These are phyloP conservation scores for Dendrostoma leiphaemia DNA, from an alignment of 2,329 filamentous ascomycete species.

Conservation along the genomic window DNA sequence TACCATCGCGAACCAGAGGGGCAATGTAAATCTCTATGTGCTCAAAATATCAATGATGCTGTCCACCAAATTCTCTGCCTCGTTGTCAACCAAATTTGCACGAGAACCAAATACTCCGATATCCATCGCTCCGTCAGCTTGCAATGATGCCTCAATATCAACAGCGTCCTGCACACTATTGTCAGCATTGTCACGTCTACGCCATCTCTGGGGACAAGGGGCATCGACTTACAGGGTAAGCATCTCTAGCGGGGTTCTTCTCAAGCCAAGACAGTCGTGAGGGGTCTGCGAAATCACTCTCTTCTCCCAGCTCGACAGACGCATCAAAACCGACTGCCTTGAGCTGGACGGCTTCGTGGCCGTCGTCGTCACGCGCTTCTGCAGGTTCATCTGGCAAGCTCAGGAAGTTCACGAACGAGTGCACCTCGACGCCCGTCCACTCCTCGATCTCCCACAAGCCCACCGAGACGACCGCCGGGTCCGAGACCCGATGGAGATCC, in stretches of 20 bases:
- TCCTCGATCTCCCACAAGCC: conserved; percentile 68
- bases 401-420: conserved; percentile 81
- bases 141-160: conserved; percentile 39
- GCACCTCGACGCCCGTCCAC: conserved; percentile 72
- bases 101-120: conserved; percentile 38
- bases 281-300: neutral
- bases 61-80: conserved; percentile 4
- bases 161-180: conserved; percentile 31
- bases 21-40: too few relatives aligned
- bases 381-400: conserved; percentile 40
- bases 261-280: conserved; percentile 20
- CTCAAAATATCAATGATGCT: conserved; percentile 5
- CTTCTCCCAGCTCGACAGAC: neutral
- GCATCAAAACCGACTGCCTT: conserved; percentile 7
- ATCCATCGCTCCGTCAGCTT: conserved; percentile 27
- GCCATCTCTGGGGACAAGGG: too few relatives aligned
- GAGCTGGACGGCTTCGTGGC: neutral
- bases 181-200: neutral
- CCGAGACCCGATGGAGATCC: conserved; percentile 64
- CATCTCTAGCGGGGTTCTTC: conserved; percentile 26
- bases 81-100: conserved; percentile 8
- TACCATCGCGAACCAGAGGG: too few relatives aligned
- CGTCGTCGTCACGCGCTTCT: neutral
- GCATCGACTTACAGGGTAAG: conserved; percentile 30
- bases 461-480: conserved; percentile 51